Evolutionary conservation across 768 basidiomycete species (phyloP), one percentile per base, ranked within the genome.

Genomic region (Neoboletus subvelutipes): DNA sequence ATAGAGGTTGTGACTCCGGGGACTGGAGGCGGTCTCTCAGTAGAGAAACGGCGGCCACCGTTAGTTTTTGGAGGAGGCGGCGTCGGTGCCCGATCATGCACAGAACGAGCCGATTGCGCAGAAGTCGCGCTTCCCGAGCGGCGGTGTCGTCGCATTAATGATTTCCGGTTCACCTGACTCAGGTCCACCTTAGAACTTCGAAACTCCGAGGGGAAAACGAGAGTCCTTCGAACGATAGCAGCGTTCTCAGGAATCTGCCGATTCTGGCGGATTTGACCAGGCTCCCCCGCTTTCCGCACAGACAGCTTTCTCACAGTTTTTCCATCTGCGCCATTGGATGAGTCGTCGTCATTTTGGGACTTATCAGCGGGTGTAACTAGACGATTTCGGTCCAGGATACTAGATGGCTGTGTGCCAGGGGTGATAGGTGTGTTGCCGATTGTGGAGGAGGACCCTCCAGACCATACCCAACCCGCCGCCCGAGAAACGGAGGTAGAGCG

Each of bases 1-100:
- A 84, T 76, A 13, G 83, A 78, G 56, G 76, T 70, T 39, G 87
- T 82, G 48, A 87, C 69, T 39, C 81, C 80, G 11, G 90, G 89
- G 36, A 91, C 77, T 11, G 90, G 90, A 42, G 89, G 88, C 3
- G 85, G 80, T 37, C 75, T 75, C 63, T 87, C 85, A 56, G 74
- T 77, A 22, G 88, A 88, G 74, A 91, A 90, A 37, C 87, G 83
- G 59, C 80, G 80, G 33, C 71, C 61, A 39, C 69, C 69, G 46
- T 78, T 76, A 5, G 81, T 75, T 60, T 82, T 82, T 15, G 88
- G 84, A 33, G 92, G 92, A 18, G 91, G 92, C n/a, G 91, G 91
- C 9, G 92, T 93, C 12, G 90, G 91, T 13, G 77, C 87, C 51
- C 91, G 87, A 62, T 93, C 92, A 62, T 89, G 86, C 29, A 92